phyloP scores from a whole-genome alignment of 2,329 filamentous ascomycete genomes.

The Pseudogymnoascus sp. region DNA sequence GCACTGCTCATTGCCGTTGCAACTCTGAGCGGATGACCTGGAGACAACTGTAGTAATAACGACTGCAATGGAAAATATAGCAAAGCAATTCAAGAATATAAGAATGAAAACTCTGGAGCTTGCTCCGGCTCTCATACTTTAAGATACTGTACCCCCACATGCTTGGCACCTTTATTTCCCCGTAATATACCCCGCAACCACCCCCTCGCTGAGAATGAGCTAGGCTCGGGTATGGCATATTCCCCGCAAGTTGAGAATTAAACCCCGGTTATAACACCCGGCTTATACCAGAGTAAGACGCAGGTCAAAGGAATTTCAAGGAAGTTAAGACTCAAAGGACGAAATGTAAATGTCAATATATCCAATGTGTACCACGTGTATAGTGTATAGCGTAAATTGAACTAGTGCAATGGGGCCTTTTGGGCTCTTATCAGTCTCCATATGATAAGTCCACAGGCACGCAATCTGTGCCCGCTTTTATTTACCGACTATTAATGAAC shows the following conservation, averaged over 20 bases:
- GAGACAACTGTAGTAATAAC: background rate
- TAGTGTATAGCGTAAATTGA: background rate
- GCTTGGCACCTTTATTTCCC: background rate
- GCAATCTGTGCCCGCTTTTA: background rate
- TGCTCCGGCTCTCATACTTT: background rate
- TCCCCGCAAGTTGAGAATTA: background rate
- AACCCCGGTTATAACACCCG: background rate
- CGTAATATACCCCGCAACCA: background rate
- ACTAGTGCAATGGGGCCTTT: background rate
- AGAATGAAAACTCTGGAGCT: background rate
- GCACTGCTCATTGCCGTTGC: background rate
- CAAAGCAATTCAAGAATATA: background rate
- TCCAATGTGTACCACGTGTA: background rate
- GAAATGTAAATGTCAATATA: background rate
- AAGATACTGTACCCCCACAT: background rate
- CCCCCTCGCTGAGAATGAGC: background rate
- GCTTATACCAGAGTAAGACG: background rate
- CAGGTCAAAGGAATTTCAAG: background rate
- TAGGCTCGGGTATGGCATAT: background rate
- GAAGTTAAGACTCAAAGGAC: background rate
- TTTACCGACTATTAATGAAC: too few species aligned
- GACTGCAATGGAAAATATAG: background rate
- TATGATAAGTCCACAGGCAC: background rate
- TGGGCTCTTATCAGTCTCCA: background rate
- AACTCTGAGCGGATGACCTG: background rate